These are phyloP conservation scores for Nemania sp. DNA, from an alignment of 2,329 filamentous ascomycete genomes.

Conservation along the genomic window DNA sequence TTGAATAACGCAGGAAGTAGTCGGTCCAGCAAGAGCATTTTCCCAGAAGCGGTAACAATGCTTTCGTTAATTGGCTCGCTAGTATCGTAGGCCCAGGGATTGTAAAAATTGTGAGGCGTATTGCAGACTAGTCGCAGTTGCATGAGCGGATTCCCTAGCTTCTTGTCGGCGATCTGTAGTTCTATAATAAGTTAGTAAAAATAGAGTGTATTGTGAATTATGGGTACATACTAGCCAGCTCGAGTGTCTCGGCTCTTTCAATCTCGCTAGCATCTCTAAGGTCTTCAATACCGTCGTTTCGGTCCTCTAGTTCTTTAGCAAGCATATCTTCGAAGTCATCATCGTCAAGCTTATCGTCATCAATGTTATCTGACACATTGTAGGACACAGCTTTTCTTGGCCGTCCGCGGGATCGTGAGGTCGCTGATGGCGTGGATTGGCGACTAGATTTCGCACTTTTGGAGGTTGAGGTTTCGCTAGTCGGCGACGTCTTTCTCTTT, in stretches of 20 bases:
- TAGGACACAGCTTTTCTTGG: constrained; percentile 64
- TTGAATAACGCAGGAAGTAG: constrained; percentile 81
- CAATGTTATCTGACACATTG: constrained; percentile 68
- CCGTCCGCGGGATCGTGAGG: constrained; percentile 58
- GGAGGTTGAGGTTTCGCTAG: constrained; percentile 51
- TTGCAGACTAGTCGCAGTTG: constrained; percentile 94
- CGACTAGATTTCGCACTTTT: constrained; percentile 84
- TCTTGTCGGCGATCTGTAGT: constrained; percentile 89
- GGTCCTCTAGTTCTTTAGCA: constrained; percentile 68
- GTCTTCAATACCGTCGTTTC: constrained; percentile 54
- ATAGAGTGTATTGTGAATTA: background rate
- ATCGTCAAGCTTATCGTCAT: constrained; percentile 77
- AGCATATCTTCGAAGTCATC: constrained; percentile 85
- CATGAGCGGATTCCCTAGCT: constrained; percentile 91
- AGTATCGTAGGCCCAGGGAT: constrained; percentile 78
- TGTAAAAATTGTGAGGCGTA: constrained; percentile 96
- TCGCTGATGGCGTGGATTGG: constrained; percentile 76
- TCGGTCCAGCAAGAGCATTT: constrained; percentile 93
- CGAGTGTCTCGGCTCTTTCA: constrained; percentile 74
- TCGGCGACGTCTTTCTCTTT: constrained; percentile 55
- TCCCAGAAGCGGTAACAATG: constrained; percentile 88
- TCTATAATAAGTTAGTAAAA: constrained; percentile 61
- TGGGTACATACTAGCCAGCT: constrained; percentile 76
- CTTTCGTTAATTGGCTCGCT: constrained; percentile 77
- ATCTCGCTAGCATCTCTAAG: constrained; percentile 68